Evolutionary conservation across 2,329 filamentous ascomycete species (phyloP), one percentile per base, ranked within the genome.

Genomic region (Saccharata proteae): DNA sequence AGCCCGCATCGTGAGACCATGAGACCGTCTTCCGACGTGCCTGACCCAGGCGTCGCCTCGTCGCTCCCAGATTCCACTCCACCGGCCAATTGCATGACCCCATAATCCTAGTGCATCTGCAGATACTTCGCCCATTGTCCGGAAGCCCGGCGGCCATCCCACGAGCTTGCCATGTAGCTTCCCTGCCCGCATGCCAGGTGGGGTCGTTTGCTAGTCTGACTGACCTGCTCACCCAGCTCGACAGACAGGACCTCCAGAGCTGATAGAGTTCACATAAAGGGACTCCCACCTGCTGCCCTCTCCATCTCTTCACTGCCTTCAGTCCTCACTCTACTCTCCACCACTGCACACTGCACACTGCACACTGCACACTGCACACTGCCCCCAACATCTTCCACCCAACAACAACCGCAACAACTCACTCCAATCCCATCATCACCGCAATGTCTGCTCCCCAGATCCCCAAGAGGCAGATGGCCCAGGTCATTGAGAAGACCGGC

Each of bases 391-490:
- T 23, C 25, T 14, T 18, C 14, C 24, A 21, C 7, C 19, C 19
- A 11, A 24, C 16, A 23, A 33, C 3, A 11, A 15, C 15, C n/a
- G 12, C 17, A 18, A 28, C 19, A 17, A 19, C 6, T 26, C 11
- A 15, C 22, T 29, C 17, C n/a, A 16, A 30, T 11, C 8, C 20
- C 27, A 6, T 10, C 20, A 26, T 22, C 27, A 23, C 20, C 49
- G 51, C 16, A 30, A 69, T 68, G 63, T 49, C 63, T 34, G 33
- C 32, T 25, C 44, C 49, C 37, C 46, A 73, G 34, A 71, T 94
- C 49, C 88, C 88, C 37, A 72, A 69, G 30, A 77, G 77, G 58
- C 88, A 96, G 67, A 92, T 80, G 83, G 88, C 88, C 30, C 81
- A 90, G 61, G 82, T 96, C 45, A 68, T 90, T 47, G 81, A 93